These are phyloP conservation scores for Candida freyschussii DNA, from an alignment of 1,139 yeast species.

Conservation along the genomic window DNA sequence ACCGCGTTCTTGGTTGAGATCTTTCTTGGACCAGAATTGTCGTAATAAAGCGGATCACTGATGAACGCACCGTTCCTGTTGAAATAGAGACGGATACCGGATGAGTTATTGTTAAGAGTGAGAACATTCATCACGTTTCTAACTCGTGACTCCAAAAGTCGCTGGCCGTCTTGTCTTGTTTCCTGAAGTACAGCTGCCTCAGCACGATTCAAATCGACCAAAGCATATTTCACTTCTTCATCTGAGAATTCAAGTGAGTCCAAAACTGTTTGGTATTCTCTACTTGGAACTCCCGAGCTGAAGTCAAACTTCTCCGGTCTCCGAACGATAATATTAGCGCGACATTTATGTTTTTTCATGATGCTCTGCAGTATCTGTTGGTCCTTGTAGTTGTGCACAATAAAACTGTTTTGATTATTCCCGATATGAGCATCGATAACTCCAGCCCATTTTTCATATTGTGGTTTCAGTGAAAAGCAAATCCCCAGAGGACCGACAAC, in stretches of 20 bases:
- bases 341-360: conserved; percentile 33
- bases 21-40: conserved; percentile 22
- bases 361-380: conserved; percentile 43
- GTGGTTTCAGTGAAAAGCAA: conserved; percentile 50
- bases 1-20: conserved; percentile 12
- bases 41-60: conserved; percentile 54
- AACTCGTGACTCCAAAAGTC: conserved; percentile 33
- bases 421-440: conserved; percentile 53
- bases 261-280: conserved; percentile 42
- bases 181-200: conserved; percentile 56
- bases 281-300: conserved; percentile 33
- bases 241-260: conserved; percentile 57
- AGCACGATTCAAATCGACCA: conserved; percentile 60
- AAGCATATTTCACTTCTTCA: conserved; percentile 50
- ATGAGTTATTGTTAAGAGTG: conserved; percentile 38
- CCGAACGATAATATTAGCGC: conserved; percentile 46
- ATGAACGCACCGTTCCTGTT: conserved; percentile 40
- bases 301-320: conserved; percentile 53
- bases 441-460: conserved; percentile 54
- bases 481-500: conserved; percentile 89
- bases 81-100: conserved; percentile 33
- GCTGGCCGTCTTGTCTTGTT: conserved; percentile 48
- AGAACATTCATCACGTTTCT: conserved; percentile 44
- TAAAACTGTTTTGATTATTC: conserved; percentile 53
- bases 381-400: conserved; percentile 65